Percentiles rank a stretch among this genome's conserved stretches.
phyloP scores from a whole-genome alignment of 1,284 basidiomycete genomes.

The Puccinia coronata region DNA sequence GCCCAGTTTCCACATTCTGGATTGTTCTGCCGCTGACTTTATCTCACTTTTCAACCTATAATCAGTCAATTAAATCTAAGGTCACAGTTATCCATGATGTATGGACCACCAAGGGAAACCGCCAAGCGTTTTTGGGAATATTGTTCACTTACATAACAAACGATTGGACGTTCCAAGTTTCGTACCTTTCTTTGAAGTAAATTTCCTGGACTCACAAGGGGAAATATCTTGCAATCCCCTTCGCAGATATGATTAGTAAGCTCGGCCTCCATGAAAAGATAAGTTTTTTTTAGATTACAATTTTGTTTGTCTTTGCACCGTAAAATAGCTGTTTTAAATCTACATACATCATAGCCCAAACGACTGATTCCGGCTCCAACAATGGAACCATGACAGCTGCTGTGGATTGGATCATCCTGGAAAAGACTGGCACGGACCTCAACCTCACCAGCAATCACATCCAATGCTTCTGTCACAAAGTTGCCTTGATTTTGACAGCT shows the following conservation, averaged over 20 bases:
- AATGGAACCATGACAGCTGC: neutral
- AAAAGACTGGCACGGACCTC: neutral
- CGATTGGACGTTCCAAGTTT: neutral
- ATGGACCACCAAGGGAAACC: too few species aligned
- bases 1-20: too few species aligned
- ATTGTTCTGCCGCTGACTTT: too few species aligned
- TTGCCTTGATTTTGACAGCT: neutral
- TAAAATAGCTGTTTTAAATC: too few species aligned
- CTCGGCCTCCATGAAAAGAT: neutral
- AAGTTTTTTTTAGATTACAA: neutral
- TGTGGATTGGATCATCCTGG: neutral
- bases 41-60: too few species aligned
- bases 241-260: neutral
- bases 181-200: neutral
- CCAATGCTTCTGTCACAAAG: neutral
- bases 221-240: neutral
- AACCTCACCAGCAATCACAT: neutral
- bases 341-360: neutral
- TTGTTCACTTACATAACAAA: conserved; percentile 5
- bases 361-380: neutral
- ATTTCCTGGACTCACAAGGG: neutral
- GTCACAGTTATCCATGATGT: too few species aligned
- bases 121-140: too few species aligned
- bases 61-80: too few species aligned
- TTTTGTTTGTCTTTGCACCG: neutral